Conservation (phyloP, 257 asterid genomes). For the Forsythia viridissima region DNA sequence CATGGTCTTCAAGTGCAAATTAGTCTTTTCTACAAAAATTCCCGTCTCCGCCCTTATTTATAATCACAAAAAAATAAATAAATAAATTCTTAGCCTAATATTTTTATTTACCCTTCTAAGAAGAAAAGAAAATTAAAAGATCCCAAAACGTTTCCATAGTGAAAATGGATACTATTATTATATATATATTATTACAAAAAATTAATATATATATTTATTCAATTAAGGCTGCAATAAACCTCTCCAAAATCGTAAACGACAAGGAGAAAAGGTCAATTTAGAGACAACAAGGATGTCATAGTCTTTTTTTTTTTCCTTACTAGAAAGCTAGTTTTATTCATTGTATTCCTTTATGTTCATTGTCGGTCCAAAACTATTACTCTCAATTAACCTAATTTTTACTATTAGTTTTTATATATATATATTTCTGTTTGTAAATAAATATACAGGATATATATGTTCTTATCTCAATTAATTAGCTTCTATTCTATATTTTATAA, state of each 20-base stretch:
- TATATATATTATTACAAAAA: no score
- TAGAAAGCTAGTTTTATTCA: not conserved
- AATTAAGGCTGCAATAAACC: not conserved
- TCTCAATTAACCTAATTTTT: not conserved
- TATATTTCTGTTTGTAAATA: no score
- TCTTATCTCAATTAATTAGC: not conserved
- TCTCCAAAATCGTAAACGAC: not conserved
- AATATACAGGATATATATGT: no score
- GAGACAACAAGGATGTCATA: not conserved
- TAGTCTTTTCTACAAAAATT: no score
- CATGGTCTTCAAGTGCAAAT: no score
- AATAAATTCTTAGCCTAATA: no score
- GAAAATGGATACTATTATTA: no score
- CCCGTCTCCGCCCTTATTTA: no score
- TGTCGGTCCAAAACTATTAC: not conserved
- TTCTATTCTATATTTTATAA: no score
- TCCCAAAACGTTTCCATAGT: no score
- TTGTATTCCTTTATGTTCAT: not conserved
- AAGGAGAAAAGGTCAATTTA: not conserved
- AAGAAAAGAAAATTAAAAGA: no score
- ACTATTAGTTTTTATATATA: not conserved
- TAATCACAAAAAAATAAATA: no score
- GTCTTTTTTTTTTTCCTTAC: not conserved
- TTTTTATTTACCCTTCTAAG: not conserved
- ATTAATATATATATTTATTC: not conserved